Base-by-base conservation (phyloP, 805 yeast species). In the Monosporozyma aerobia region DNA sequence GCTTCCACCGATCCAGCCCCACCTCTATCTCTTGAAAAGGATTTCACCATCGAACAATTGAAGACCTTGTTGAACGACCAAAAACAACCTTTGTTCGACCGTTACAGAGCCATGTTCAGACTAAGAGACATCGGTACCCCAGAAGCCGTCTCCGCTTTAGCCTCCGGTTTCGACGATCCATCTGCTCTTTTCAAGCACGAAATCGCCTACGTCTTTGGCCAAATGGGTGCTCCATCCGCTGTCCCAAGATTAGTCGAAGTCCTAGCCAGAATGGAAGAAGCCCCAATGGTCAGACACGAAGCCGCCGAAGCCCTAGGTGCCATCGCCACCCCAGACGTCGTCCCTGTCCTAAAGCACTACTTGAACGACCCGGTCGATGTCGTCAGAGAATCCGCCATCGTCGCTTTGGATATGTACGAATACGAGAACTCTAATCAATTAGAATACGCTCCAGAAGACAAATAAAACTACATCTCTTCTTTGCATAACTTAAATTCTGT, bases 201-300 rank as follows among this genome's bases (percentile, higher is more conserved):
- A 73, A 88, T 95, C 62, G 98, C 99, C 25, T 94, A 94, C 67
- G 97, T 95, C 5, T 92, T 95, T 68, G 99, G 99, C 51, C 99
- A 94, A 75, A 77, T 94, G 67, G 87, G 95, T 68, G 89, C 87
- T 70, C 97, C 98, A 29, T 87, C 83, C 39, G 83, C 95, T 40
- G 95, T 94, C 37, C 96, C 97, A 41, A 76, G 92, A 22, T 79
- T 95, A 57, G 78, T 89, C 53, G 83, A 87, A 71, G 89, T 94
- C 3, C 78, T 95, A 61, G 82, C 82, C 60, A 81, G 87, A 69
- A 79, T 77, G 54, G 65, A 71, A 14, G 97, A 94, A 74, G 98
- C 95, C 51, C 96, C 95, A 57, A 94, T 94, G 99, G 99, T 95
- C 35, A 85, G 99, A 73, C 99, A 94, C 68, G 99, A 94, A 74